A percentile compares a stretch with the other conserved stretches of the same genome.
phyloP scores from a whole-genome alignment of 352 stramenopile genomes.

The Elongisporangium undulatum region DNA sequence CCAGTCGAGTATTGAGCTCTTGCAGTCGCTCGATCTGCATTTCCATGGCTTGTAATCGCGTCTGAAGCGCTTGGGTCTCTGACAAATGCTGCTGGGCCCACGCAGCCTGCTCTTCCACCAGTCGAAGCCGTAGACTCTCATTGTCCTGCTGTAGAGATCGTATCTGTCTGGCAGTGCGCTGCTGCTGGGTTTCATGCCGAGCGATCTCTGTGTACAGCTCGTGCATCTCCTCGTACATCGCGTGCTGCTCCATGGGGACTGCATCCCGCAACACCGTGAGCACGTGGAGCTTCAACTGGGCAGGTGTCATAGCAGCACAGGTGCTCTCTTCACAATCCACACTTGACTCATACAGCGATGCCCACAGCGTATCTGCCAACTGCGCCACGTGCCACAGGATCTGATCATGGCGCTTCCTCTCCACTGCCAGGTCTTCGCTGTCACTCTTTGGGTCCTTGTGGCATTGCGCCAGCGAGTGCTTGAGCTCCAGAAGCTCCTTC shows the following conservation, averaged over 20 bases:
- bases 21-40: neutral
- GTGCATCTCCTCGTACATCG: constrained; percentile 28
- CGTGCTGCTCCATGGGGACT: constrained; percentile 8
- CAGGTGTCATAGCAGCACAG: neutral
- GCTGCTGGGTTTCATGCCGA: constrained; percentile 5
- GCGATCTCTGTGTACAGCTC: constrained; percentile 18
- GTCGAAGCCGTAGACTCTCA: constrained; percentile 5
- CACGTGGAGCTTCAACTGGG: constrained; percentile 9
- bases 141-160: constrained; percentile 6
- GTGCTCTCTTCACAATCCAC: neutral
- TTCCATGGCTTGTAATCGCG: neutral
- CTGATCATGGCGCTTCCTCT: constrained; percentile 7
- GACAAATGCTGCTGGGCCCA: neutral
- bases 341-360: neutral
- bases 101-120: neutral
- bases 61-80: neutral
- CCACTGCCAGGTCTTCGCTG: neutral
- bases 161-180: constrained; percentile 4
- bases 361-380: constrained; percentile 18
- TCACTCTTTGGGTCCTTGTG: neutral
- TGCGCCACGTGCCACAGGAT: constrained; percentile 16
- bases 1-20: neutral
- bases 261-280: constrained; percentile 16
- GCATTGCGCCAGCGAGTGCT: constrained; percentile 4
- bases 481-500: constrained; percentile 5